phyloP scores from a whole-genome alignment of 306 rosid species.

The Glycyrrhiza uralensis region DNA sequence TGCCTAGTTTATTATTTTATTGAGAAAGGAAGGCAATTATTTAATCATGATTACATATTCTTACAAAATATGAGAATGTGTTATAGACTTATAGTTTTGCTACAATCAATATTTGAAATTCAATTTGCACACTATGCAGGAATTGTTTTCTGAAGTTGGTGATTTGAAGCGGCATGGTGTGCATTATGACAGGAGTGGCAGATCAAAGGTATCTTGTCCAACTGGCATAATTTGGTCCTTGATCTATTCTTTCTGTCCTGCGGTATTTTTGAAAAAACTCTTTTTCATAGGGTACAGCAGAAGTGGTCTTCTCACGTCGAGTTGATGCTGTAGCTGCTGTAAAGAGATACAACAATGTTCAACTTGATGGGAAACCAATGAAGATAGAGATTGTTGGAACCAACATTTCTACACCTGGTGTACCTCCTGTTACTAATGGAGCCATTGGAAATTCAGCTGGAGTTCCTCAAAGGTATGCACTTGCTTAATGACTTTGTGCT shows the following conservation, averaged over 20 bases:
- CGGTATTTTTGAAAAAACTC: slow-evolving; percentile 29
- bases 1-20: neutral
- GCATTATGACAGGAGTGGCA: slow-evolving; percentile 92
- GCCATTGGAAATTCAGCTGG: slow-evolving; percentile 57
- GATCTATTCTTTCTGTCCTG: slow-evolving; percentile 26
- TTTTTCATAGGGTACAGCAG: slow-evolving; percentile 87
- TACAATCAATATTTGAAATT: neutral
- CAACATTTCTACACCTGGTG: slow-evolving; percentile 58
- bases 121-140: slow-evolving; percentile 46
- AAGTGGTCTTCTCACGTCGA: slow-evolving; percentile 78
- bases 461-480: slow-evolving; percentile 56
- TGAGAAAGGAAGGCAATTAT: neutral
- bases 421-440: slow-evolving; percentile 43
- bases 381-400: slow-evolving; percentile 93
- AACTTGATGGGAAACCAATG: slow-evolving; percentile 92
- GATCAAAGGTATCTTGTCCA: slow-evolving; percentile 78
- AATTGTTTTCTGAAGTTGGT: slow-evolving; percentile 90
- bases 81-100: neutral
- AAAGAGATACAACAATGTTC: slow-evolving; percentile 90
- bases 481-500: neutral
- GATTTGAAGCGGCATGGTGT: slow-evolving; percentile 75
- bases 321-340: slow-evolving; percentile 88
- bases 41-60: neutral
- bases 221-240: slow-evolving; percentile 29
- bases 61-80: neutral